Base-by-base conservation (phyloP, 2,329 filamentous ascomycete species). In the Diaporthe sp. region DNA sequence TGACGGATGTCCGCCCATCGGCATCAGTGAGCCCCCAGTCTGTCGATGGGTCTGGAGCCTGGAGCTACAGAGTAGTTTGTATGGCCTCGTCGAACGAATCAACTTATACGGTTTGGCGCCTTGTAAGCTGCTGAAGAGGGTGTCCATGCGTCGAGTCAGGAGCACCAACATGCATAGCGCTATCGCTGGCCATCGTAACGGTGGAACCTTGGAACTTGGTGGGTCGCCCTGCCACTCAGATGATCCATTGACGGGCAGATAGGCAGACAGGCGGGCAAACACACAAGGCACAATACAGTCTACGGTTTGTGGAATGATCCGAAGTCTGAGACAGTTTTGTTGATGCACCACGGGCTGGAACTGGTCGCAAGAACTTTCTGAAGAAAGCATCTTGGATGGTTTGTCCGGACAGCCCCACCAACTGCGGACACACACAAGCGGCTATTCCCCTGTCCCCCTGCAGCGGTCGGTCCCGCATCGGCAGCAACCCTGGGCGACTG, bases 81-180 rank as follows among this genome's bases (percentile, higher is more conserved):
- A 22, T 42, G 25, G 32, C 37, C 47, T 27, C 25, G 22, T 42
- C 69, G 61, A 44, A 25, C 69, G 69, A 71, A 71, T 71, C 69
- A 71, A 63, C 69, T 71, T 71, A 71, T 56, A 71, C 32, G 55
- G 69, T 71, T 71, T 71, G 30, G 47, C 58, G 30, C 30, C 42
- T 51, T 30, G 42, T 51, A 30, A 51, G 56, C 69, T 51, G n/a
- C 68, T 51, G 42, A 6, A 17, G 42, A 59, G 55, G 56, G 56
- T 53, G 32, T 53, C 56, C 32, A 63, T 32, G 42, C 12, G 44
- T 42, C 69, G 56, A 63, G 69, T 63, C 56, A 71, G 56, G 32
- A 37, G 12, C 44, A 25, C 50, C 22, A n/a, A n/a, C 44, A 51
- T 51, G 30, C 30, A 47, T 27, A 30, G 44, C 63, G 32, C 44